Base-by-base conservation (phyloP, 192 early-diverging fungal genomes). In the Gonapodya prolifera region DNA sequence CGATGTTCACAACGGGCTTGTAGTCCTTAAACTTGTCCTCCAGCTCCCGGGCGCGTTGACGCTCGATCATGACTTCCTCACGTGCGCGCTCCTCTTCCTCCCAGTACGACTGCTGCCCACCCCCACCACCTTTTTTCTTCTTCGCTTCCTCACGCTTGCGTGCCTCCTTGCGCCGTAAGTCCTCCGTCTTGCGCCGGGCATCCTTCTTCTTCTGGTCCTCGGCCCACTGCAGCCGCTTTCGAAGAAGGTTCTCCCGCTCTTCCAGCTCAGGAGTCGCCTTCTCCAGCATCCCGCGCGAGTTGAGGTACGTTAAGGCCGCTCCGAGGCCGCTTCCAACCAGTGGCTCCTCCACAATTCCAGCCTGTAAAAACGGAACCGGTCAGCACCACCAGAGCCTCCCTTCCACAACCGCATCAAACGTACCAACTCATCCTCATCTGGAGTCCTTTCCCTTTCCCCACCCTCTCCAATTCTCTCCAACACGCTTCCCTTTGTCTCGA, bases 21-120 rank as follows among this genome's bases (percentile, higher is more conserved):
- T 99, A 99, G 78, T 95, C 86, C 76, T 90, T 89, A 88, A 97
- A 95, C 2, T 92, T 91, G 35, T 93, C 89, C 75, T 85, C 82
- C 0, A 81, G 35, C 77, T 86, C 86, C 28, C 82, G 78, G 69
- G 77, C 70, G 28, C 83, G 71, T 71, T 78, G 35, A 0, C 85
- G 78, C 75, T 87, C 88, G 61, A 76, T 17, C 17, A 76, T 33
- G 0, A 35, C 75, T 30, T 69, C 69, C 16, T 76, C 75, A 32
- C 30, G 33, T 34, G 30, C 45, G 45, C n/a, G 13, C 13, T n/a
- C 13, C 13, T 69, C 45, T 8, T 69, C 45, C 45, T 69, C 45
- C 45, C 45, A 69, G 8, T 69, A n/a, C n/a, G n/a, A n/a, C n/a
- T 69, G 45, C 13, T 69, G 45, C 45, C 45, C 45, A 16, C 45